Base-by-base conservation (phyloP, 305 asterid species). In the Andrographis paniculata region DNA sequence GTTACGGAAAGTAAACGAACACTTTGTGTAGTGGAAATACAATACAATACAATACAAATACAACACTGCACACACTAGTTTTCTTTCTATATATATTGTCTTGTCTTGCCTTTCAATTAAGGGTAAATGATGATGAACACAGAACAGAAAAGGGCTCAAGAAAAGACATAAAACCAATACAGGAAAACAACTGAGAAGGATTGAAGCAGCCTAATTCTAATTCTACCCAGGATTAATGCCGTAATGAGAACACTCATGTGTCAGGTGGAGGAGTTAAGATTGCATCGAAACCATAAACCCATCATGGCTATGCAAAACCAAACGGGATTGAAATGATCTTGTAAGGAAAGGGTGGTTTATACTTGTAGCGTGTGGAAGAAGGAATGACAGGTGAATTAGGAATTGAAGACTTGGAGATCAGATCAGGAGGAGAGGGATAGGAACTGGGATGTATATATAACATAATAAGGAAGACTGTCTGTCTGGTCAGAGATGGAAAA, bases 121-220 rank as follows among this genome's bases (percentile, higher is more conserved):
- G 21, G 48, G 51, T 20, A 9, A 23, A 36, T 37, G 50, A 45
- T 17, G 30, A 43, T 24, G 37, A 31, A 15, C 42, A 24, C 24
- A 2, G 14, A 14, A 14, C n/a, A 20, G n/a, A 9, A 14, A 14
- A 44, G 17, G 22, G 61, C 14, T 76, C 61, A 69, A 49, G 79
- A 69, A 41, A 66, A 66, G 58, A 51, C 73, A 52, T 72, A 72
- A 72, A 76, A 72, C 84, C 84, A 76, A 43, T 72, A 76, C 1
- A 72, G 49, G 50, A 71, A 72, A 54, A 63, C 74, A 9, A 76
- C 83, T 9, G 79, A 76, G 56, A 72, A 76, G 17, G 77, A 69
- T 52, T 72, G 84, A 50, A 72, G 47, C 42, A 69, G 72, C 36
- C 66, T 61, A 60, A 72, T 58, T 66, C 66, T 61, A 60, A 72